Base-by-base conservation (phyloP, 1,139 yeast species). In the Diutina neorugosa region DNA sequence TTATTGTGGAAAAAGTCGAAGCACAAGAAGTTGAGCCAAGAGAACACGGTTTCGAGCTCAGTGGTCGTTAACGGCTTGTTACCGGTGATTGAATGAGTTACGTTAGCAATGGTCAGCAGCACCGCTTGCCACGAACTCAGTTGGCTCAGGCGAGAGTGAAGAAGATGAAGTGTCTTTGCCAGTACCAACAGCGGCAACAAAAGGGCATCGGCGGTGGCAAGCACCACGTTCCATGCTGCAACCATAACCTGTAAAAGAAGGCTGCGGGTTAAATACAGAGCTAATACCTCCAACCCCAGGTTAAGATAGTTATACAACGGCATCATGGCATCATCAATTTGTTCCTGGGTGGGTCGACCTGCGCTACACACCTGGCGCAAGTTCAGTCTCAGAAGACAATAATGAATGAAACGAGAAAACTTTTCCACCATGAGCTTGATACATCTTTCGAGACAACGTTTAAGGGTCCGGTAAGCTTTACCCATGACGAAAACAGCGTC, bases 401-500 rank as follows among this genome's bases (percentile, higher is more conserved):
- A 64, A 50, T 69, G 69, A 54, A 75, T 70, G 54, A 72, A 74
- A 16, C 73, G 63, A 1, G 75, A 67, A 54, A 79, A 76, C 60
- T 86, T 84, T 53, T 78, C 84, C 6, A 86, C 91, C 58, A 88
- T 80, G 55, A 81, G 67, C 54, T 83, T 80, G 54, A 84, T 75
- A 62, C 84, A 78, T 57, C 85, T 78, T 54, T 82, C 82, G 65
- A 82, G 81, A 1, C 82, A 73, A 57, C 91, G 73, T 49, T 73
- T 69, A 48, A 89, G 67, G 0, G 83, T 74, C 60, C 96, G 71
- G 61, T 84, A 81, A 0, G 91, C 84, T 58, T 86, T 76, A 2
- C 96, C 96, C 71, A 88, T 77, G 47, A 83, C 84, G 63, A 86
- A 89, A 19, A 86, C 72, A 1, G 93, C 86, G 66, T 88, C 95